Conservation (phyloP, 768 basidiomycete genomes). For the Lactarius sp. region DNA sequence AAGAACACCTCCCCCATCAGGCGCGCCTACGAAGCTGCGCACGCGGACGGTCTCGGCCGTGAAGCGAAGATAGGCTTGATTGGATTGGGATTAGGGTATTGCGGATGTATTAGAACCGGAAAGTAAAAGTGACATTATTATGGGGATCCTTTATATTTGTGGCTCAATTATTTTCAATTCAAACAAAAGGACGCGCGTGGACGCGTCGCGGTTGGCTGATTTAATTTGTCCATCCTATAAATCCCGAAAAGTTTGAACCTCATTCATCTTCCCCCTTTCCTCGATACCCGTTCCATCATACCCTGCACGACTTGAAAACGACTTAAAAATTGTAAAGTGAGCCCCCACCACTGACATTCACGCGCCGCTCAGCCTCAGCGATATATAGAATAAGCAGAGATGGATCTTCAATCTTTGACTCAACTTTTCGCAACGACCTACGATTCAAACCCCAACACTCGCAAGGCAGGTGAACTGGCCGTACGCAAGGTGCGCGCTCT, state of each 20-base stretch:
- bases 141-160: not conserved
- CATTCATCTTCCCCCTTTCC: not conserved
- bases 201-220: constrained; percentile 23
- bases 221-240: constrained; percentile 18
- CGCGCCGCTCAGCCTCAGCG: constrained; percentile 1
- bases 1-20: constrained; percentile 8
- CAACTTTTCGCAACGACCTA: constrained; percentile 77
- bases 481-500: constrained; percentile 64
- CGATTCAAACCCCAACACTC: constrained; percentile 80
- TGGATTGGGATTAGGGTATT: not conserved
- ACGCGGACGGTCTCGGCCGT: constrained; percentile 23
- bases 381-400: constrained; percentile 29
- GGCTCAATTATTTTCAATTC: not conserved
- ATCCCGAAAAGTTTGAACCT: not conserved
- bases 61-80: constrained; percentile 22
- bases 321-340: not conserved
- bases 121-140: not conserved
- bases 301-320: constrained; percentile 11
- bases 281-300: constrained; percentile 18
- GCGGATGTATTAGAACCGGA: constrained; percentile 7
- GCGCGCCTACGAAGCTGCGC: constrained; percentile 5
- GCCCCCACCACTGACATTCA: not conserved
- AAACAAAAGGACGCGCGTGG: constrained; percentile 7
- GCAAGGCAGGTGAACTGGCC: constrained; percentile 81
- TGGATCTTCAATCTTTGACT: constrained; percentile 74